These are phyloP conservation scores for Metschnikowia bowlesiae DNA, from an alignment of 805 yeast species.

Conservation along the genomic window DNA sequence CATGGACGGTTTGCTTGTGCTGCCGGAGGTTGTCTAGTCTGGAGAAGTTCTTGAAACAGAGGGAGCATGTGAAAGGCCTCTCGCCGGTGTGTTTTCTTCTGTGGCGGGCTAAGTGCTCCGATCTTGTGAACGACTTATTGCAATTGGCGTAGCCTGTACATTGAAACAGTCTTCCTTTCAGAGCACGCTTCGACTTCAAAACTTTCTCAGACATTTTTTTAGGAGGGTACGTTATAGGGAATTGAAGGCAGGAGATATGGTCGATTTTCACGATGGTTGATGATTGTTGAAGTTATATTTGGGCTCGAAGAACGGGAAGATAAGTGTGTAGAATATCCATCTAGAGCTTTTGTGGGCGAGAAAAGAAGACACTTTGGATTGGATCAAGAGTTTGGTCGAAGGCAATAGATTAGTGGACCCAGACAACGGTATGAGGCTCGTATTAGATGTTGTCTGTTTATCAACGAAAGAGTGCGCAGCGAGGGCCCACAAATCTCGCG, in stretches of 20 bases:
- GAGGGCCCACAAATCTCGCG: conserved; percentile 1
- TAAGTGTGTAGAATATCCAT: neutral
- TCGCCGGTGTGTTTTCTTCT: conserved; percentile 93
- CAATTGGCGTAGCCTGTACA: conserved; percentile 87
- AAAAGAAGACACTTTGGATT: neutral
- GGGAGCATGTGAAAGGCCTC: conserved; percentile 83
- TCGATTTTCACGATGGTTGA: neutral
- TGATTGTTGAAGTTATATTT: neutral
- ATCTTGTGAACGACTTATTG: conserved; percentile 81
- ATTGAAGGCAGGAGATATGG: neutral
- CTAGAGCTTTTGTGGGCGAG: neutral
- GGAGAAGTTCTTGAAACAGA: conserved; percentile 73
- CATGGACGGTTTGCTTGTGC: conserved; percentile 73
- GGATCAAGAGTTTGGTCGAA: neutral
- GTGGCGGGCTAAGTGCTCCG: conserved; percentile 90
- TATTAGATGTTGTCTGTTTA: neutral
- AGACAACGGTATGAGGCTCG: neutral
- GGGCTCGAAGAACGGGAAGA: neutral
- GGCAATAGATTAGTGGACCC: neutral
- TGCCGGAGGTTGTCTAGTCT: conserved; percentile 86
- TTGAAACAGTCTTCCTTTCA: conserved; percentile 67
- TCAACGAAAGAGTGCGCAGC: conserved; percentile 1
- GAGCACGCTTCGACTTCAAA: conserved; percentile 29
- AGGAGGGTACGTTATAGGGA: neutral
- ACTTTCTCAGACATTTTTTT: conserved; percentile 2